phyloP scores from a whole-genome alignment of 306 rosid genomes.

The Comarum palustre region DNA sequence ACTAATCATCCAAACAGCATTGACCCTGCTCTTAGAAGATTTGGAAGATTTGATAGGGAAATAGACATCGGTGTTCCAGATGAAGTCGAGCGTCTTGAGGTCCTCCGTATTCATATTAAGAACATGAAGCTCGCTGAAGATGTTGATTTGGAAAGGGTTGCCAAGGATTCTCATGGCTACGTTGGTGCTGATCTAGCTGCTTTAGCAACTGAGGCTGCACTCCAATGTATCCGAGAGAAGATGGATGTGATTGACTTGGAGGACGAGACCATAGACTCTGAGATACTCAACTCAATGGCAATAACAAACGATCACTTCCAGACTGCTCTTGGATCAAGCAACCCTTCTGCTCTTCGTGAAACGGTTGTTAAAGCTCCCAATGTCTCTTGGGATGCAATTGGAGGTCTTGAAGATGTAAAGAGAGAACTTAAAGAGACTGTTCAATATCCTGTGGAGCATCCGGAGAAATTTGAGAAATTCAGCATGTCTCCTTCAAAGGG shows the following conservation, averaged over 20 bases:
- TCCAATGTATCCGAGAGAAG: constrained; percentile 24
- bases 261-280: constrained; percentile 25
- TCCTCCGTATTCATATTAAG: constrained; percentile 18
- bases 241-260: constrained; percentile 15
- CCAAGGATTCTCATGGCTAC: constrained; percentile 23
- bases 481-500: constrained; percentile 39
- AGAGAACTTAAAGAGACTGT: constrained; percentile 43
- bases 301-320: constrained; percentile 20
- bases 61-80: constrained; percentile 30
- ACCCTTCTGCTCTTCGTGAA: constrained; percentile 13
- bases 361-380: constrained; percentile 35
- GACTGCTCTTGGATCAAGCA: constrained; percentile 13
- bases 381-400: constrained; percentile 32
- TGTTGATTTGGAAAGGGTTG: constrained; percentile 22
- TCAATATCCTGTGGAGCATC: constrained; percentile 37
- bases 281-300: constrained; percentile 26
- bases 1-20: constrained; percentile 22
- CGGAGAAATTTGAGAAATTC: constrained; percentile 36
- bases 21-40: constrained; percentile 24
- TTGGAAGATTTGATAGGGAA: constrained; percentile 27
- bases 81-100: constrained; percentile 27
- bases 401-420: constrained; percentile 36
- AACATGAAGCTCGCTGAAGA: constrained; percentile 26
- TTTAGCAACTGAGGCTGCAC: constrained; percentile 27
- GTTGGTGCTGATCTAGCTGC: constrained; percentile 34